phyloP scores from a whole-genome alignment of 768 basidiomycete species.

The Lactarius quietus region DNA sequence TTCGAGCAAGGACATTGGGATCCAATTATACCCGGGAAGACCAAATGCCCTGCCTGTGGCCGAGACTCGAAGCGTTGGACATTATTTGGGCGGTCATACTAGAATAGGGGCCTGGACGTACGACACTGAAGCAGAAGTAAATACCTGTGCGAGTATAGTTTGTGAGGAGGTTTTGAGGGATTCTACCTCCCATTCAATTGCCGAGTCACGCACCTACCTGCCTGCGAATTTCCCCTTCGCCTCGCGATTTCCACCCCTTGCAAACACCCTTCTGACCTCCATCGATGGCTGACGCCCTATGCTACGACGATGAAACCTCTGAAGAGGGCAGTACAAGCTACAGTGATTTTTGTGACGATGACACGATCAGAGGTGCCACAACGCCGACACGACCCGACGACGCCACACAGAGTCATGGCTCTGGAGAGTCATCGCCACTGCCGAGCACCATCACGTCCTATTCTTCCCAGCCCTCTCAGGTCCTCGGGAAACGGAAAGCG shows the following conservation, averaged over 20 bases:
- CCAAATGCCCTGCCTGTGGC: constrained; percentile 88
- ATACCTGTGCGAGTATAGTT: constrained; percentile 4
- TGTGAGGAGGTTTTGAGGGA: background rate
- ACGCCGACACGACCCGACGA: background rate
- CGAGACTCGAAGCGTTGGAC: constrained; percentile 93
- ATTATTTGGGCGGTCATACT: constrained; percentile 91
- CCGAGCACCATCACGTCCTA: background rate
- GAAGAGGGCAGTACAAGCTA: constrained; percentile 12
- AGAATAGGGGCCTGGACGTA: background rate
- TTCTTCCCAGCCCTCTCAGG: background rate
- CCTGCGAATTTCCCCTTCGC: background rate
- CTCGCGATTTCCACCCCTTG: background rate
- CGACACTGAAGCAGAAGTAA: constrained; percentile 6
- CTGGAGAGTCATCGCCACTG: background rate
- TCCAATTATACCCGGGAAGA: constrained; percentile 76
- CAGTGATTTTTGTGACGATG: constrained; percentile 20
- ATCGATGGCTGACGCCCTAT: background rate
- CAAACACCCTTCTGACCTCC: background rate
- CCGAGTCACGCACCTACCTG: background rate
- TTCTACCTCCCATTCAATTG: background rate
- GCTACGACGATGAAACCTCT: background rate
- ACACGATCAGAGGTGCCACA: background rate
- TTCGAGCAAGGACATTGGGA: constrained; percentile 87
- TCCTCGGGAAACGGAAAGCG: constrained; percentile 15
- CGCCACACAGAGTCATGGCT: background rate